A percentile compares a stretch with the other conserved stretches of the same genome.
These are phyloP conservation scores for Rhodamnia rubescens DNA, from an alignment of 345 rosid species.

Conservation along the genomic window DNA sequence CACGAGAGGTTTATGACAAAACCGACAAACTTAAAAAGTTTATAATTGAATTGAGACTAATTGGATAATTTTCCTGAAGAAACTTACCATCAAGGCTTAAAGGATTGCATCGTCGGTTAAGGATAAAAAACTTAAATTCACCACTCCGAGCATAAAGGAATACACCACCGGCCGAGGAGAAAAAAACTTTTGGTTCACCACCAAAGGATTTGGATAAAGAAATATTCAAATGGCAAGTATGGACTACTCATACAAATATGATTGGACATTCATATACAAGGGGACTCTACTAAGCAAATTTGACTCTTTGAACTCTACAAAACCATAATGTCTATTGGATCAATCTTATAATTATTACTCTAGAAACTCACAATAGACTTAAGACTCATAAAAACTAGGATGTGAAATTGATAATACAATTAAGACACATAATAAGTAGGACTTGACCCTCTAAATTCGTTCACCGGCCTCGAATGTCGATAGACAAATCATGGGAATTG, in stretches of 20 bases:
- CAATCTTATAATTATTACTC: neutral
- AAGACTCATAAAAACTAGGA: neutral
- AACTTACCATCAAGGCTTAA: neutral
- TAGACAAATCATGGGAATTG: neutral
- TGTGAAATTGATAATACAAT: neutral
- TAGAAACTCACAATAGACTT: neutral
- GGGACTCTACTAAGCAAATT: neutral
- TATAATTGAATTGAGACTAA: neutral
- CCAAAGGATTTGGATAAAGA: neutral
- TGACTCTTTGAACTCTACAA: neutral
- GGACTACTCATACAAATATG: neutral
- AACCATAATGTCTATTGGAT: neutral
- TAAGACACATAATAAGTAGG: neutral
- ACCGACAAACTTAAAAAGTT: neutral
- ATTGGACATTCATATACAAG: neutral
- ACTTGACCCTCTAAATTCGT: neutral
- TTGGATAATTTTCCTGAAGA: neutral
- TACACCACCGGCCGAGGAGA: neutral
- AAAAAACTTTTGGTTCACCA: neutral
- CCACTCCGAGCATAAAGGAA: neutral
- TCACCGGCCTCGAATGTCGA: neutral
- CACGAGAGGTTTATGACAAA: too few relatives aligned
- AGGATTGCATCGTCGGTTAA: neutral
- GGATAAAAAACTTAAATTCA: neutral
- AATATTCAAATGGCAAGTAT: neutral